Conservation (phyloP, 495 filamentous ascomycete genomes). For the Mytilinidion resinicola region DNA sequence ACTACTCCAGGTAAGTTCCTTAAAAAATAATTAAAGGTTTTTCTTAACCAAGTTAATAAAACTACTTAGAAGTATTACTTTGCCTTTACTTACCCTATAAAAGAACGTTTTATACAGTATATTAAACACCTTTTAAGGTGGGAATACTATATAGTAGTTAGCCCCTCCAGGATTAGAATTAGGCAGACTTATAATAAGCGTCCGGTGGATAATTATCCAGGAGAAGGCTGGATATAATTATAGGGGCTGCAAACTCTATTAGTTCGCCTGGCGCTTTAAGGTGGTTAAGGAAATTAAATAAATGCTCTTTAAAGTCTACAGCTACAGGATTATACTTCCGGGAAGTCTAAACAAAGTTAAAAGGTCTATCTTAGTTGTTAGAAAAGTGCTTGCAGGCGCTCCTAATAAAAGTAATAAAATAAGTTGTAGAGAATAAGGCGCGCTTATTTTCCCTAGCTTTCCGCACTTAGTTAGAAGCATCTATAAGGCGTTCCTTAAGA, state of each 20-base stretch:
- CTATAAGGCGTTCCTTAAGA: background rate
- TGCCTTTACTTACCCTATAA: background rate
- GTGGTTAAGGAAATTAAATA: background rate
- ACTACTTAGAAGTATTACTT: background rate
- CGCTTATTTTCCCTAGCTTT: background rate
- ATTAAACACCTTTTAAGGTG: background rate
- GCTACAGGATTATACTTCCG: background rate
- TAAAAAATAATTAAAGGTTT: background rate
- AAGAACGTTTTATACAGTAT: background rate
- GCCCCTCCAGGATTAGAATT: background rate
- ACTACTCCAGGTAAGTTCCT: background rate
- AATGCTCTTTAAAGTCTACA: background rate
- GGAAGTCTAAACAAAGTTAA: constrained; percentile 1
- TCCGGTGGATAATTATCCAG: constrained; percentile 1
- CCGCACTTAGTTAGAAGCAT: background rate
- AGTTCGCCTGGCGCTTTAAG: background rate
- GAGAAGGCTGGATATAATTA: background rate
- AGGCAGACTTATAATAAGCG: background rate
- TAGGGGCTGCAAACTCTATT: constrained; percentile 1
- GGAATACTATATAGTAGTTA: background rate
- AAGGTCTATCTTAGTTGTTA: background rate
- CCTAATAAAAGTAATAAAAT: background rate
- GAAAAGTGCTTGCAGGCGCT: background rate
- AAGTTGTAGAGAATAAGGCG: background rate
- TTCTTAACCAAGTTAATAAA: constrained; percentile 1